Base-by-base conservation (phyloP, 768 basidiomycete genomes). In the Leucosporidium creatinivorum region DNA sequence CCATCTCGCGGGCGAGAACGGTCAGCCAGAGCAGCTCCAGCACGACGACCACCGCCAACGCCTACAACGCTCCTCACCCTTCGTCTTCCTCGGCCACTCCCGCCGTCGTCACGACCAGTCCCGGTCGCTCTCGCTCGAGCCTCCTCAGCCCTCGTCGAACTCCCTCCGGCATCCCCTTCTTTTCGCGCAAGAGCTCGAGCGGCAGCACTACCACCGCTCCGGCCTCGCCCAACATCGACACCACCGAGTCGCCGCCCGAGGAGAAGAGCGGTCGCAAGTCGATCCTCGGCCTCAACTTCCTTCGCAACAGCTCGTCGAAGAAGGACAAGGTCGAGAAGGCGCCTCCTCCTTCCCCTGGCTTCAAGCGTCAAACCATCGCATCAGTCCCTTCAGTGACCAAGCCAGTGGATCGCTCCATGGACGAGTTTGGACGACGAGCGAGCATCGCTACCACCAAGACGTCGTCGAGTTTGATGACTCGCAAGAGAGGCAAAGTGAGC, bases 91-190 rank as follows among this genome's bases (percentile, higher is more conserved):
- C 57, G 21, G 17, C 28, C 12, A 33, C 21, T 19, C 66, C 71
- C 3, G 30, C 66, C 3, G 66, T 70, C 44, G 62, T 70, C 61
- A 63, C 67, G 0, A 68, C 68, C 19, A 63, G 62, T 58, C 66
- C 64, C 12, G 62, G 70, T n/a, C 64, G 69, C 33, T 67, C 68
- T 21, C 67, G 68, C 23, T 66, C 68, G 65, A 69, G 60, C 62
- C 26, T 65, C 28, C 60, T 67, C 64, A 68, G 66, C 28, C 91
- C 87, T 77, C 86, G 92, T 66, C 84, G 92, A 56, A 93, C 92
- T 1, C 91, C 60, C 17, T 92, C 90, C 31, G 89, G 90, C 19
- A 94, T 94, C 67, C 92, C 92, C 3, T 94, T 94, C 79, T 93
- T 94, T 81, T 85, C 90, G 54, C 87, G 92, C 47, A 91, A 91